Base-by-base conservation (phyloP, 257 asterid genomes). In the Salvia hispanica region DNA sequence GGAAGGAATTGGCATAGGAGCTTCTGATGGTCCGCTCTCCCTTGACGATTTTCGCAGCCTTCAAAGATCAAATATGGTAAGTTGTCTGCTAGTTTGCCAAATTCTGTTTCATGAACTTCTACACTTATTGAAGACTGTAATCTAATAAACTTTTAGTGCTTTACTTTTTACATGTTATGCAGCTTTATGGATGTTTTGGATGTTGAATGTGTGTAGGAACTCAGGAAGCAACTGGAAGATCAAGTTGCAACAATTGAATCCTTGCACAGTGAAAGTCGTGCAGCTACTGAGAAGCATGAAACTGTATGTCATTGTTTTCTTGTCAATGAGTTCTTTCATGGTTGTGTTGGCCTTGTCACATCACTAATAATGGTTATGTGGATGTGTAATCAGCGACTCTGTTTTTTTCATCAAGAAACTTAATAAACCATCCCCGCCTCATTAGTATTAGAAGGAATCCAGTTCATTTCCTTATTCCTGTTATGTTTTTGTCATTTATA, bases 11-110 rank as follows among this genome's bases (percentile, higher is more conserved):
- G 99, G 99, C 54, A 85, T 94, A 67, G 97, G 97, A 67, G 78
- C 96, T 74, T 78, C 88, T 64, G 91, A 86, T 79, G 97, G 97
- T 73, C 97, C 99, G 50, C 76, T 94, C 65, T 91, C 96, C 60
- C 96, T 94, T 65, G 96, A 89, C 71, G 96, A 94, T 86, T 94
- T 94, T 55, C 91, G 95, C 43, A 91, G 96, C 83, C 86, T 94
- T 74, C 96, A 94, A 76, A 82, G 87, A 77, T 94, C 99, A 28
- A 94, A 94, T 77, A 82, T 67, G 93, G 99, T 94, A 57, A 59
- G 8, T 68, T 14, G 54, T 21, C 28, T 75, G 56, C 55, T 67
- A 8, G 53, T 51, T 42, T 57, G 47, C 28, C 51, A 28, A 15
- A 68, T 70, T 16, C 34, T 70, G 53, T 70, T 57, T 36, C 62